These are phyloP conservation scores for Nelumbo lutea DNA, from an alignment of 164 flowering plant genomes.

Conservation along the genomic window DNA sequence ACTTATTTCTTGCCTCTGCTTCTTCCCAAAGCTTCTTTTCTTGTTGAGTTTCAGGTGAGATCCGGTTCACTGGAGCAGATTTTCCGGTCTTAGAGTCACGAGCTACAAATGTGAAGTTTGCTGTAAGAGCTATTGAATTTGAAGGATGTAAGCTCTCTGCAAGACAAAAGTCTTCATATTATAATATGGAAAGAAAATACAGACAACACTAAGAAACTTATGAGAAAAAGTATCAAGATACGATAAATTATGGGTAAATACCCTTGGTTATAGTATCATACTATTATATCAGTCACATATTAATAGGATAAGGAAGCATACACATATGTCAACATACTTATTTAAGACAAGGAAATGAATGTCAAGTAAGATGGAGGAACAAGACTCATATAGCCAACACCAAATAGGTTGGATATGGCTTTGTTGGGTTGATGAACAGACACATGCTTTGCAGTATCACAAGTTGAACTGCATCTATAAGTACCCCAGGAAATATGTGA, in stretches of 20 bases:
- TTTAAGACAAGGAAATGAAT: too few relatives aligned
- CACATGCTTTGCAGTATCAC: too few relatives aligned
- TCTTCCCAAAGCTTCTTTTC: slow-evolving; percentile 69
- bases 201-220: neutral
- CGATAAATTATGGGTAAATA: neutral
- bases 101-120: slow-evolving; percentile 88
- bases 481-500: neutral
- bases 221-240: too few relatives aligned
- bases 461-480: too few relatives aligned
- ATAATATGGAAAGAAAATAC: neutral
- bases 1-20: slow-evolving; percentile 68
- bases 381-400: too few relatives aligned
- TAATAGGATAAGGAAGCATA: neutral
- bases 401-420: too few relatives aligned
- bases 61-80: slow-evolving; percentile 70
- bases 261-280: too few relatives aligned
- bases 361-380: too few relatives aligned
- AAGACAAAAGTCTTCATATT: slow-evolving; percentile 7
- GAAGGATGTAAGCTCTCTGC: slow-evolving; percentile 37
- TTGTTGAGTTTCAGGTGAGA: slow-evolving; percentile 63
- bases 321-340: neutral
- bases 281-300: neutral
- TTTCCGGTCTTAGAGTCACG: slow-evolving; percentile 80
- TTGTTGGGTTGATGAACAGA: too few relatives aligned
- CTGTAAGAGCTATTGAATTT: slow-evolving; percentile 59